Conservation (phyloP, 306 rosid species). For the Rosa multiflora region DNA sequence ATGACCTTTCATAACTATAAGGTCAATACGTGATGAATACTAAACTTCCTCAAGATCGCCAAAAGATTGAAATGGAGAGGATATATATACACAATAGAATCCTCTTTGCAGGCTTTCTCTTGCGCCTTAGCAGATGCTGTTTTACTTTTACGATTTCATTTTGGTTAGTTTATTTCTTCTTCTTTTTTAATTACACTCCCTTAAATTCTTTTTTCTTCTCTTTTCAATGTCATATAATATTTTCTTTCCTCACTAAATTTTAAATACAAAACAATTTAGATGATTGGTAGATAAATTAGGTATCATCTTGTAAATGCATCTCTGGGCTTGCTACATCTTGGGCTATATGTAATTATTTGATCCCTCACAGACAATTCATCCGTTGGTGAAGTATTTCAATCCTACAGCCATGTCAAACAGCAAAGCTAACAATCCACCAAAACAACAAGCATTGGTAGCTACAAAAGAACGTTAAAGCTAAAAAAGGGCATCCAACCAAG, state of each 20-base stretch:
- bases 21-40: not conserved
- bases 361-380: too few relatives aligned
- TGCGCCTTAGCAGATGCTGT: not conserved
- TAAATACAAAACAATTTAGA: not conserved
- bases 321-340: too few relatives aligned
- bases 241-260: not conserved
- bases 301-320: too few relatives aligned
- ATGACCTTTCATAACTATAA: not conserved
- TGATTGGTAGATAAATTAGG: too few relatives aligned
- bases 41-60: not conserved
- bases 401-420: not conserved
- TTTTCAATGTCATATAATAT: too few relatives aligned
- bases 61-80: not conserved
- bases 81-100: not conserved
- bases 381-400: not conserved
- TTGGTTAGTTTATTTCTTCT: not conserved
- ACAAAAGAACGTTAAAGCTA: not conserved
- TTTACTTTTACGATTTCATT: not conserved
- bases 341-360: too few relatives aligned
- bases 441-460: not conserved
- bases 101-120: not conserved
- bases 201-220: too few relatives aligned
- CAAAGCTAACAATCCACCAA: not conserved
- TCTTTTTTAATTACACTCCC: not conserved
- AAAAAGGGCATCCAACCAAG: slow-evolving; percentile 8